Evolutionary conservation across 192 early-diverging fungal genomes (phyloP), one percentile per base, ranked within the genome.

Genomic region (Coemansia sp.): DNA sequence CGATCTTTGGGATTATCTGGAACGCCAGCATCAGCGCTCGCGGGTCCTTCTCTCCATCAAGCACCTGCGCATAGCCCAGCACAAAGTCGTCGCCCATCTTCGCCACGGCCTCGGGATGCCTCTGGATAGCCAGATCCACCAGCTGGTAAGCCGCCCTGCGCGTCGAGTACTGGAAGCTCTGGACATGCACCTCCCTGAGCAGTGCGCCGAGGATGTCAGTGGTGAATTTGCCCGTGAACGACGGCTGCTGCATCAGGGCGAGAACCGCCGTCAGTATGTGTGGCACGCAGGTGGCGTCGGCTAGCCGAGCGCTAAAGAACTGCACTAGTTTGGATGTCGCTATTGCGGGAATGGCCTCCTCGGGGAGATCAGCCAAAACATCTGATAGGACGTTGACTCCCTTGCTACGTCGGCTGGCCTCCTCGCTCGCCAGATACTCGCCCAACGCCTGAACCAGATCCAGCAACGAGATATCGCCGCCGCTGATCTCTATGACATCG

Each of bases 31-130:
- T 84, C 35, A 99, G 82, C 70, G 98, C 95, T 31, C 98, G 82
- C 13, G 98, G 98, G 75, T 99, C 98, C 85, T 99, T 99, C 77
- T 99, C 98, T 25, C 95, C 95, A 76, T 99, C 98, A 82, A 99
- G 84, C 20, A 83, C 72, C 69, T 94, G 87, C 21, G 92, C 91
- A 73, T 93, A 97, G 26, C 91, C 94, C 61, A 83, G 81, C 11
- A 95, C 83, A 82, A 95, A 93, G 20, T 87, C 86, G 18, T 84
- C 73, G 52, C 85, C 88, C 58, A 94, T 85, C 20, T 81, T 38
- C 60, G 84, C 70, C n/a, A 94, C 79, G 16, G 85, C 90, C 85
- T 68, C 38, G 14, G 78, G 59, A 64, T 85, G 52, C 31, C 57
- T 82, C n/a, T 82, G 72, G 23, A 98, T 70, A 10, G 92, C 74